phyloP scores from a whole-genome alignment of 768 basidiomycete genomes.

The Pleurotus tuber-regium region DNA sequence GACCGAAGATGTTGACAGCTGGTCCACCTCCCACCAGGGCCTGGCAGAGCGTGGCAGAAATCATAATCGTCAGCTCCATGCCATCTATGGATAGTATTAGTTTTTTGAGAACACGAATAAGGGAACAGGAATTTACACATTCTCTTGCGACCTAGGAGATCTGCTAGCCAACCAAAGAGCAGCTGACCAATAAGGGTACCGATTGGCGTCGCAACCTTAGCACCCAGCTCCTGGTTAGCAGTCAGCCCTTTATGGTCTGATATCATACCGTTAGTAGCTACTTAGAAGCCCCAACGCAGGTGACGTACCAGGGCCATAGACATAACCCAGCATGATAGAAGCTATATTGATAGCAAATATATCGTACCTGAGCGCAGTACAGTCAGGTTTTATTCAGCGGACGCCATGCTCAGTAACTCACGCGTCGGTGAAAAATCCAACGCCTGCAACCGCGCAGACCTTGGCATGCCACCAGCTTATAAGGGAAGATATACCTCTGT shows the following conservation, averaged over 20 bases:
- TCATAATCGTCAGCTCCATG: constrained; percentile 77
- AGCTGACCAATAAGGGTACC: constrained; percentile 75
- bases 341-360: constrained; percentile 90
- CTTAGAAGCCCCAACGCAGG: too few species aligned
- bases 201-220: constrained; percentile 75
- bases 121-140: constrained; percentile 54
- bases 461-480: constrained; percentile 83
- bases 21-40: constrained; percentile 67
- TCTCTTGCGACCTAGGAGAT: constrained; percentile 70
- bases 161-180: constrained; percentile 80
- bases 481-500: neutral
- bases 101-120: neutral
- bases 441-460: constrained; percentile 65
- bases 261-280: too few species aligned
- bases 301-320: constrained; percentile 50
- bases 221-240: constrained; percentile 65
- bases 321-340: constrained; percentile 76
- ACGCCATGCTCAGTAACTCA: constrained; percentile 25
- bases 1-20: constrained; percentile 70
- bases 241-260: constrained; percentile 42
- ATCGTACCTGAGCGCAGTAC: constrained; percentile 76
- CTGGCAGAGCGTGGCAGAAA: constrained; percentile 74
- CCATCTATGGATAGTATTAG: constrained; percentile 42
- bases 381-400: neutral
- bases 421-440: constrained; percentile 91